Evolutionary conservation across 2,329 filamentous ascomycete species (phyloP).

Genomic region (Zasmidium angulare): DNA sequence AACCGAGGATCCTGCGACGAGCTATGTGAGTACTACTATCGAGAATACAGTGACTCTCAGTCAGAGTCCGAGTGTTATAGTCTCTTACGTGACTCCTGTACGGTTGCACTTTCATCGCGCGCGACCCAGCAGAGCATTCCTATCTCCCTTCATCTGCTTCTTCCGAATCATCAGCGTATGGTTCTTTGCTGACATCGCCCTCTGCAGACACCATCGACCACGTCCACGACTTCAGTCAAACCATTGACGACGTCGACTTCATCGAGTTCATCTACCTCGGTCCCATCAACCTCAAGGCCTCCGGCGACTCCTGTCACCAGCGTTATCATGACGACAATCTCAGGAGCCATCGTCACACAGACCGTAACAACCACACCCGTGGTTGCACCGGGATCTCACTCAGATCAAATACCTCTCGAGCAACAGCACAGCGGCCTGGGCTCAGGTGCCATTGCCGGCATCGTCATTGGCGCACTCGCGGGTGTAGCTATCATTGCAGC

Average conservation of each 20-base stretch:
- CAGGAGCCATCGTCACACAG: slow-evolving; percentile 44
- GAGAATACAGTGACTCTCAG: slow-evolving; percentile 21
- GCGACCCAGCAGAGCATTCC: slow-evolving; percentile 11
- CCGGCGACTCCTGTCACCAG: slow-evolving; percentile 34
- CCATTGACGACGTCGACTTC: slow-evolving; percentile 13
- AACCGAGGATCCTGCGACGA: slow-evolving; percentile 27
- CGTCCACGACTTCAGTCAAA: slow-evolving; percentile 5
- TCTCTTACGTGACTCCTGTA: slow-evolving; percentile 33
- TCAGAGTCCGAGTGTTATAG: slow-evolving; percentile 25
- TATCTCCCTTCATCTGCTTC: slow-evolving; percentile 3
- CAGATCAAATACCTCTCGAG: slow-evolving; percentile 21
- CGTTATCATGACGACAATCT: slow-evolving; percentile 43
- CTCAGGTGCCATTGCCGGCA: slow-evolving; percentile 44
- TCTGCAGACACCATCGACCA: slow-evolving; percentile 3
- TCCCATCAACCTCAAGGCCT: slow-evolving; percentile 20
- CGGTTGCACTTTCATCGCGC: slow-evolving; percentile 26
- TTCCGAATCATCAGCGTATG: slow-evolving; percentile 8
- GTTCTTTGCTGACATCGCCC: slow-evolving; percentile 17
- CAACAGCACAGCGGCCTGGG: slow-evolving; percentile 32
- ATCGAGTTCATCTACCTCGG: slow-evolving; percentile 20
- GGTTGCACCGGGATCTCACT: slow-evolving; percentile 14
- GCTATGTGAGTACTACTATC: slow-evolving; percentile 30
- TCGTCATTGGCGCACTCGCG: slow-evolving; percentile 44
- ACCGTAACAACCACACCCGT: slow-evolving; percentile 44
- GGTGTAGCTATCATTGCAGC: slow-evolving; percentile 39